These are phyloP conservation scores for Dendryphion nanum DNA, from an alignment of 2,329 filamentous ascomycete species.

Conservation along the genomic window DNA sequence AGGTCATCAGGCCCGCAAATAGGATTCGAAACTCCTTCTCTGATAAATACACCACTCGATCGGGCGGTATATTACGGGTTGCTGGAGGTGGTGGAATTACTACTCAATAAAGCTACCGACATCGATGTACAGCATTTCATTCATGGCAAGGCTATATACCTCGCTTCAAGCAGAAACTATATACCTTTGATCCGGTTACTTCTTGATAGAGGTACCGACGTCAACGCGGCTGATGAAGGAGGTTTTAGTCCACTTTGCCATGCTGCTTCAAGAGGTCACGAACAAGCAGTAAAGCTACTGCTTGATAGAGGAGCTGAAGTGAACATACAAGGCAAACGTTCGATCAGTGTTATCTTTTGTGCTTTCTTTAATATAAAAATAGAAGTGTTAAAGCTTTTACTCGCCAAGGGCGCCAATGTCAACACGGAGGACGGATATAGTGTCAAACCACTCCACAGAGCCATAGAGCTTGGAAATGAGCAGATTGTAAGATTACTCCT, in stretches of 20 bases:
- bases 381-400: conserved; percentile 15
- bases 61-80: background rate
- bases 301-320: conserved; percentile 6
- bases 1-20: too few relatives aligned
- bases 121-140: background rate
- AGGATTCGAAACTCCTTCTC: background rate
- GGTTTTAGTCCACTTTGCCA: conserved; percentile 17
- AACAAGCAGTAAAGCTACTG: conserved; percentile 6
- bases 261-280: conserved; percentile 9
- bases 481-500: conserved; percentile 2
- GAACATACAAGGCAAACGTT: conserved; percentile 1
- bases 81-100: background rate
- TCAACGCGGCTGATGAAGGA: conserved; percentile 2
- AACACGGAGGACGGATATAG: conserved; percentile 16
- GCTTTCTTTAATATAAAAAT: conserved; percentile 9
- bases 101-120: background rate
- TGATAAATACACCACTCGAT: background rate
- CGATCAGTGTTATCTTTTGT: background rate
- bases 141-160: background rate
- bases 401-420: conserved; percentile 18
- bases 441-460: conserved; percentile 16
- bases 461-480: conserved; percentile 3
- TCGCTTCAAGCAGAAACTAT: conserved; percentile 7
- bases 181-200: conserved; percentile 11
- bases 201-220: conserved; percentile 20